A percentile compares a stretch with the other conserved stretches of the same genome.
These are phyloP conservation scores for Dendrostoma leiphaemia DNA, from an alignment of 2,329 filamentous ascomycete species.

Conservation along the genomic window DNA sequence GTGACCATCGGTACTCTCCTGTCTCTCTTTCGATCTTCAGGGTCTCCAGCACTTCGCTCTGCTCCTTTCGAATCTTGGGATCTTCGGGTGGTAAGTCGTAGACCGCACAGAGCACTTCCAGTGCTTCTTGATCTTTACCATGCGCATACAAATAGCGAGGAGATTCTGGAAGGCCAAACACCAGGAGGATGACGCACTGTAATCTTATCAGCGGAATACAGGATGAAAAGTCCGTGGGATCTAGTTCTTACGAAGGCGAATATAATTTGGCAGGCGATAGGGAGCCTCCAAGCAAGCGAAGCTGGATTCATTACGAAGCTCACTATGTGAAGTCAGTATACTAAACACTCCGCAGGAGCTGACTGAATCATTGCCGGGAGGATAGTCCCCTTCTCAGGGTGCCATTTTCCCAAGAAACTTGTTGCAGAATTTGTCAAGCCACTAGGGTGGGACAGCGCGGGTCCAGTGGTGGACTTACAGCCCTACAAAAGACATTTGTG, in stretches of 20 bases:
- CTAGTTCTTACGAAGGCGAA: constrained; percentile 24
- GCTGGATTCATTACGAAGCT: constrained; percentile 24
- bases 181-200: constrained; percentile 23
- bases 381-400: no score
- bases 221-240: neutral
- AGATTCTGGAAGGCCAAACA: constrained; percentile 28
- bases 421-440: no score
- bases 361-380: no score
- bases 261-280: constrained; percentile 31
- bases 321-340: no score
- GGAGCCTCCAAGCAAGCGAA: constrained; percentile 30
- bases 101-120: constrained; percentile 30
- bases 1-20: constrained; percentile 35
- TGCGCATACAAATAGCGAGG: constrained; percentile 29
- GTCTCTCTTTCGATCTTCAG: constrained; percentile 19
- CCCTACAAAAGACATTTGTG: no score
- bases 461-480: no score
- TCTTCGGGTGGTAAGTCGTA: constrained; percentile 39
- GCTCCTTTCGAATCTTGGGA: constrained; percentile 36
- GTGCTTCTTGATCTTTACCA: constrained; percentile 27
- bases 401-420: no score
- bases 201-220: no score
- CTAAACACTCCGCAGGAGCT: no score
- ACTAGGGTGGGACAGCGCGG: no score
- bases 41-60: constrained; percentile 36